Percentiles rank a stretch among this genome's conserved stretches.
Conservation (phyloP, 2,329 filamentous ascomycete genomes). For the Penicillium sp. region DNA sequence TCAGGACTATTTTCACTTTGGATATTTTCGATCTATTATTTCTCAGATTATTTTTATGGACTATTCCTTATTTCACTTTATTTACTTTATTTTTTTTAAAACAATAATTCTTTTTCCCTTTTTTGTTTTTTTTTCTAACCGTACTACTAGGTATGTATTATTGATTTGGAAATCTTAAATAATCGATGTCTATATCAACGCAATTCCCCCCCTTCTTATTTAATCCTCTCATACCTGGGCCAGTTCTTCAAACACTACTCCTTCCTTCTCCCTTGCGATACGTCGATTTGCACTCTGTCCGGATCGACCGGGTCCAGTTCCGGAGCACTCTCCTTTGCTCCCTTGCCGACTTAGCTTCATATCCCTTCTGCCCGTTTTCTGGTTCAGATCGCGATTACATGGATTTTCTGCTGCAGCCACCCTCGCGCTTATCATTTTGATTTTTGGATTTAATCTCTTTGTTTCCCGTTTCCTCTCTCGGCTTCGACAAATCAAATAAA, state of each 20-base stretch:
- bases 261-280: conserved; percentile 38
- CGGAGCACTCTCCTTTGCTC: conserved; percentile 30
- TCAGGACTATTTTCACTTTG: background rate
- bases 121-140: background rate
- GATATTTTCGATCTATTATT: background rate
- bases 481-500: conserved; percentile 20
- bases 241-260: conserved; percentile 6
- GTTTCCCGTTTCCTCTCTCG: conserved; percentile 1
- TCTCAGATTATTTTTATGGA: background rate
- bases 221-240: conserved; percentile 13
- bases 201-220: conserved; percentile 21
- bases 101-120: background rate
- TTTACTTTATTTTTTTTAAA: background rate
- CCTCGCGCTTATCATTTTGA: conserved; percentile 25
- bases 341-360: conserved; percentile 25
- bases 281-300: conserved; percentile 29
- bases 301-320: conserved; percentile 28
- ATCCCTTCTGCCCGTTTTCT: conserved; percentile 28
- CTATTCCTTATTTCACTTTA: background rate
- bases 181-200: conserved; percentile 35
- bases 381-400: conserved; percentile 28
- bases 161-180: conserved; percentile 11
- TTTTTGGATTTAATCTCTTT: conserved; percentile 16
- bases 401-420: conserved; percentile 28
- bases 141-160: background rate